Percentiles rank a stretch among this genome's conserved stretches.
phyloP scores from a whole-genome alignment of 2,329 filamentous ascomycete genomes.

The Xylariaceae sp. region DNA sequence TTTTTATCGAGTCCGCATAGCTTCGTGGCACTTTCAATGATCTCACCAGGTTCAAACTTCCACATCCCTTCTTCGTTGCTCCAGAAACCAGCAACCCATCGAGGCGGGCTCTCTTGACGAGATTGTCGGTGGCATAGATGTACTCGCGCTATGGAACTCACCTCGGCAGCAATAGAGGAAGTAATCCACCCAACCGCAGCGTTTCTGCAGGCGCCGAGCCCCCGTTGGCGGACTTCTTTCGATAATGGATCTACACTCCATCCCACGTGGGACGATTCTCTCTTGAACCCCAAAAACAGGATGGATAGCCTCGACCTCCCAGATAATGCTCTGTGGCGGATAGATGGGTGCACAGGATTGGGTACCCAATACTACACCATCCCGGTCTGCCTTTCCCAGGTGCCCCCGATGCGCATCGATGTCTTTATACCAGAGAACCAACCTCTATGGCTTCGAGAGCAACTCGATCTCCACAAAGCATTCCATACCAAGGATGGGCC shows the following conservation, averaged over 20 bases:
- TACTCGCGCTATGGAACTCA: conserved; percentile 49
- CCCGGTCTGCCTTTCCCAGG: conserved; percentile 47
- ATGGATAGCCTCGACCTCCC: conserved; percentile 54
- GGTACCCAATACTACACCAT: conserved; percentile 58
- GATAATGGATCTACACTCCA: conserved; percentile 1
- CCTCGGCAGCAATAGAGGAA: conserved; percentile 49
- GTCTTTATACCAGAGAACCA: conserved; percentile 56
- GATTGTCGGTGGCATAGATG: conserved; percentile 12
- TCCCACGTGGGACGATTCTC: conserved; percentile 45
- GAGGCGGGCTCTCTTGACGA: conserved; percentile 2
- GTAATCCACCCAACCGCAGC: conserved; percentile 58
- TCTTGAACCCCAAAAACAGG: conserved; percentile 59
- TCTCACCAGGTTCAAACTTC: neutral
- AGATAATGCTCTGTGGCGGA: conserved; percentile 49
- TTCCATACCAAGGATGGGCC: conserved; percentile 54
- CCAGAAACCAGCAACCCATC: neutral
- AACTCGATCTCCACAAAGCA: conserved; percentile 49
- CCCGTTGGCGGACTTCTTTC: conserved; percentile 7
- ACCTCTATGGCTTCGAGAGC: conserved; percentile 39
- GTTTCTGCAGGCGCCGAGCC: conserved; percentile 34
- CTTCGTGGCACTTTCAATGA: no score
- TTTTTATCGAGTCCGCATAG: no score
- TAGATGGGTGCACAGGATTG: conserved; percentile 56
- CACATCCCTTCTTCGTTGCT: neutral
- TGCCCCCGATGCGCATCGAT: conserved; percentile 55